Conservation (phyloP, 164 flowering plant genomes). For the Aristolochia contorta region DNA sequence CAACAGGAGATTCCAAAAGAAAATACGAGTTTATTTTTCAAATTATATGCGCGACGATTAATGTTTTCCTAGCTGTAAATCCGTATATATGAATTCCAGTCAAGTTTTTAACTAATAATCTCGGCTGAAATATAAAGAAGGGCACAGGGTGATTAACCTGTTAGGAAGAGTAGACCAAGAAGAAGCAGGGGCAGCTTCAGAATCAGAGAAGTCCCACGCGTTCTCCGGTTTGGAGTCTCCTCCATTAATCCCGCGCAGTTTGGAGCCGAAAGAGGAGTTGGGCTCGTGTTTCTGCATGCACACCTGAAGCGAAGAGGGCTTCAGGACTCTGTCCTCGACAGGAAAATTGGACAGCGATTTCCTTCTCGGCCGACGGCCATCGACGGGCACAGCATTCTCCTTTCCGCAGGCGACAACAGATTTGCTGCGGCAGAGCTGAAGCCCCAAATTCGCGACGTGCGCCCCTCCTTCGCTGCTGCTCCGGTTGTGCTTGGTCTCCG, state of each 20-base stretch:
- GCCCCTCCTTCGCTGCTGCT: slow-evolving; percentile 32
- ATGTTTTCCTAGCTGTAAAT: too few species aligned
- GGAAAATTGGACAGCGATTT: slow-evolving; percentile 18
- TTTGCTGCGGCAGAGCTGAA: slow-evolving; percentile 16
- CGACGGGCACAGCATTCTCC: slow-evolving; percentile 33
- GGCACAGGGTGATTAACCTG: slow-evolving; percentile 40
- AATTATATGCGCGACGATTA: too few species aligned
- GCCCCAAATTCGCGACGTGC: slow-evolving; percentile 10
- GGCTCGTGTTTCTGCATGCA: slow-evolving; percentile 61
- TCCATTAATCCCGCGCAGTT: slow-evolving; percentile 21
- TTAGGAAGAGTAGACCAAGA: slow-evolving; percentile 90
- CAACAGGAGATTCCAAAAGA: too few species aligned
- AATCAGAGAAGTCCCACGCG: slow-evolving; percentile 84
- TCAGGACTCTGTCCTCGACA: slow-evolving; percentile 17
- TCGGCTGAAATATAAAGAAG: background rate
- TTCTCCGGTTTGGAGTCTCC: slow-evolving; percentile 23
- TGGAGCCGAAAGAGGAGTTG: slow-evolving; percentile 37
- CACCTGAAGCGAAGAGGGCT: slow-evolving; percentile 64
- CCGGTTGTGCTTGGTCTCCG: slow-evolving; percentile 31
- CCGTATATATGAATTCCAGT: too few species aligned
- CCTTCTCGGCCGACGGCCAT: slow-evolving; percentile 3
- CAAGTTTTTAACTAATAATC: background rate
- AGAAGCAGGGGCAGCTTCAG: slow-evolving; percentile 93
- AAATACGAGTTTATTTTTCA: too few species aligned
- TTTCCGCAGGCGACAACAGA: slow-evolving; percentile 17